These are phyloP conservation scores for Pilatotrama ljubarskyi DNA, from an alignment of 768 basidiomycete species.

Conservation along the genomic window DNA sequence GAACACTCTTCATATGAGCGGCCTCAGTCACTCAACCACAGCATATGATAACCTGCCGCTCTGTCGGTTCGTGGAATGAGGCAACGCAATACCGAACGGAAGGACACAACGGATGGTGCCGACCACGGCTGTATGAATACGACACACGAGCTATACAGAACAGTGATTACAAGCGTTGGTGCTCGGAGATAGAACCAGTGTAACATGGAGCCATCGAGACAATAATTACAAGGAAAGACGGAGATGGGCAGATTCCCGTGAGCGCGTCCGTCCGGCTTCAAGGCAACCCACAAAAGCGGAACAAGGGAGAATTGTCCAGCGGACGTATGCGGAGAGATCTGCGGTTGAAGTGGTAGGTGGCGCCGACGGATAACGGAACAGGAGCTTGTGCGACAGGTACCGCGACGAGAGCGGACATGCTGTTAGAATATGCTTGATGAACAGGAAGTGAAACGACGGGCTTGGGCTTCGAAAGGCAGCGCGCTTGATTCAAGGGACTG, in stretches of 20 bases:
- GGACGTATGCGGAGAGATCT: neutral
- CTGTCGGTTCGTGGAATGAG: neutral
- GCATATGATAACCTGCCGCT: neutral
- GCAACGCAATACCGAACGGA: neutral
- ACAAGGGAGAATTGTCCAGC: neutral
- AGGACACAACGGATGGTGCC: neutral
- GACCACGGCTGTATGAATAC: neutral
- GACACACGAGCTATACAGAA: neutral
- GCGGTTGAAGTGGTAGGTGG: neutral
- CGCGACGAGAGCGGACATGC: conserved; percentile 6
- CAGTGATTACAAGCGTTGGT: neutral
- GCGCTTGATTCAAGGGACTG: neutral
- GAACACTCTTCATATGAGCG: neutral
- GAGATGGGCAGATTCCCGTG: neutral
- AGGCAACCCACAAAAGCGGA: neutral
- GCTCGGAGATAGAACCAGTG: neutral
- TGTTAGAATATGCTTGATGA: neutral
- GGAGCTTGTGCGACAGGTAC: neutral
- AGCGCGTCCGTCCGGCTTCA: neutral
- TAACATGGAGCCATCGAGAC: neutral
- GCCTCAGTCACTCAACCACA: neutral
- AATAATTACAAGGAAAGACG: neutral
- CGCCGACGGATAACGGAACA: neutral
- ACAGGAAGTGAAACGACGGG: conserved; percentile 1
- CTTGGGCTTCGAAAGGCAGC: neutral